Conservation (phyloP, 495 filamentous ascomycete species). For the Penicillium pulvis region DNA sequence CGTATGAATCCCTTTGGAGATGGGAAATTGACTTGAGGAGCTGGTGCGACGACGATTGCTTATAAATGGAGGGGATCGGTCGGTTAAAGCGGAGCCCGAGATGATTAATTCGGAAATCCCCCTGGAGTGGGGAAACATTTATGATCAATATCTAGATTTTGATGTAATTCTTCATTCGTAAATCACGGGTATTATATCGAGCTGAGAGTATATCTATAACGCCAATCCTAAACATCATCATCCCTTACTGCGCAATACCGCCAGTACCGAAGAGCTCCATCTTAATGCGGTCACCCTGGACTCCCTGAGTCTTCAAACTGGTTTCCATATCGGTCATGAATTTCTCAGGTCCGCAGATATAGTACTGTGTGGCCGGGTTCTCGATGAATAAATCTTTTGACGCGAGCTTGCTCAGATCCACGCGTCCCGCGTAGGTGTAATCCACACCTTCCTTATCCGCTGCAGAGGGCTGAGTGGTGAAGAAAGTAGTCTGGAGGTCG, state of each 20-base stretch:
- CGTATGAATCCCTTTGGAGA: too few species aligned
- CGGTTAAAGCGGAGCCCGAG: not conserved
- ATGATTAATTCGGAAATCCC: not conserved
- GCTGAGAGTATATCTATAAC: not conserved
- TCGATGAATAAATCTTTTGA: constrained; percentile 55
- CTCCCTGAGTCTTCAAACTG: constrained; percentile 52
- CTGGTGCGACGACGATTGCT: not conserved
- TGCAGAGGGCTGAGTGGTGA: constrained; percentile 37
- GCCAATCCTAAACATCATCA: not conserved
- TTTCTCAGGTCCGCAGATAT: constrained; percentile 64
- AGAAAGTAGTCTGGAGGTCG: constrained; percentile 43
- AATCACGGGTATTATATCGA: not conserved
- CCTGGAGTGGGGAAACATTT: not conserved
- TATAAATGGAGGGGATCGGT: not conserved
- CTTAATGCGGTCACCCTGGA: constrained; percentile 55
- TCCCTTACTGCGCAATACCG: constrained; percentile 23
- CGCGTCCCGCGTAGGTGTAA: constrained; percentile 56
- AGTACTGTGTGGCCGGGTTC: constrained; percentile 61
- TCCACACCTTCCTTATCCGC: constrained; percentile 54
- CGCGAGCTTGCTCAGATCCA: constrained; percentile 57
- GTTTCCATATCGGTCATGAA: constrained; percentile 65
- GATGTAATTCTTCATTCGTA: not conserved
- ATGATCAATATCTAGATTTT: not conserved
- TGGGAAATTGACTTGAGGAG: too few species aligned
- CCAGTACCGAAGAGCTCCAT: constrained; percentile 72